Evolutionary conservation across 352 stramenopile species (phyloP), one percentile per base, ranked within the genome.

Genomic region (Aphanomyces stellatus): DNA sequence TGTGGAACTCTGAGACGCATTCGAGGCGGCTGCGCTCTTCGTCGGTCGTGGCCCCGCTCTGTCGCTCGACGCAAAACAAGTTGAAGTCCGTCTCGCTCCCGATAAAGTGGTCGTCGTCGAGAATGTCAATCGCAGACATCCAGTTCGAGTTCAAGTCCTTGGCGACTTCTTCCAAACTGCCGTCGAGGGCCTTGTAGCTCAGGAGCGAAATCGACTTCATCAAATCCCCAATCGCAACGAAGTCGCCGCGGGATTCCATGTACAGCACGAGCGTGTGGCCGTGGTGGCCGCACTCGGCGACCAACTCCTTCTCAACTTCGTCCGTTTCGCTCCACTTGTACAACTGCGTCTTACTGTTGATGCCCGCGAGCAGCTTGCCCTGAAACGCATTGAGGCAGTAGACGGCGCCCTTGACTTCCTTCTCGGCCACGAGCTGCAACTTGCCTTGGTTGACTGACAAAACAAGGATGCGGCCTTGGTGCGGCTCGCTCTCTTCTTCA

Each of bases 141-240:
- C 95, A 98, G 72, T 98, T 98, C 7, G 90, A 90, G 72, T 98
- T 98, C 69, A 98, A 89, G 72, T 99, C 96, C 65, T 96, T 87
- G 2, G 94, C 94, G 65, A 98, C 89, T 73, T 98, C 93, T 76
- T 98, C 93, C n/a, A 98, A 90, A 25, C 74, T 91, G 2, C 86
- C 86, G 57, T 93, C 88, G 28, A 91, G 69, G 46, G 93, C 86
- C 73, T 97, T 96, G 81, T 98, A 98, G 70, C 93, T 93, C 30
- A 98, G 72, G 25, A 99, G 71, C 30, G 90, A 97, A 56, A 98
- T 96, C 2, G 92, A 98, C 69, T 98, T 97, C 95, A 99, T 98
- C 46, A 99, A 72, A 69, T 99, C 96, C 22, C 94, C 96, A 22
- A 98, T 92, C 34, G 97, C 90, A n/a, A 97, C 95, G 51, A 98